These are phyloP conservation scores for Waitea zeae DNA, from an alignment of 1,284 basidiomycete species.

Conservation along the genomic window DNA sequence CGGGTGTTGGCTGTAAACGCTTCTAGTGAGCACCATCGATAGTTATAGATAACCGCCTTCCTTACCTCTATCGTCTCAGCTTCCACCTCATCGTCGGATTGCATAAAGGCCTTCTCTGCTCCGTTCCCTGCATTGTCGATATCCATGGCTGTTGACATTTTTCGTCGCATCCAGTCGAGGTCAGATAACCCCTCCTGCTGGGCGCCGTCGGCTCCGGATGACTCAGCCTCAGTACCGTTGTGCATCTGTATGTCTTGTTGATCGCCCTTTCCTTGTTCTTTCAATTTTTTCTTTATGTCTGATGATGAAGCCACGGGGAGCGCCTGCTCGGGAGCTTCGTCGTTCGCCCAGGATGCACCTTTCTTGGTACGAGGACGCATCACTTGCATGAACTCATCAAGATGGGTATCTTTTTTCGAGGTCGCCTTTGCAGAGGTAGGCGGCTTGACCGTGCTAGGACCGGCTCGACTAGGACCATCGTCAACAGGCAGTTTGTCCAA, in stretches of 20 bases:
- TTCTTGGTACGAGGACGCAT: conserved; percentile 44
- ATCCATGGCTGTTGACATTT: conserved; percentile 36
- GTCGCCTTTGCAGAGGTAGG: conserved; percentile 8
- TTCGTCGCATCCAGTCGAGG: conserved; percentile 59
- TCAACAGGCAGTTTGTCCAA: conserved; percentile 22
- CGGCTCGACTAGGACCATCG: conserved; percentile 3
- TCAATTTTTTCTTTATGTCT: no score
- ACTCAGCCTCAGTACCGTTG: conserved; percentile 12
- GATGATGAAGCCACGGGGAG: conserved; percentile 3
- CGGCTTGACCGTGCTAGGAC: conserved; percentile 5
- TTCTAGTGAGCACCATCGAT: no score
- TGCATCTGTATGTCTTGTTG: not conserved
- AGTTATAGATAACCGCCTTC: no score
- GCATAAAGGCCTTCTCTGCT: conserved; percentile 34
- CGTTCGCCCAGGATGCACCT: conserved; percentile 54
- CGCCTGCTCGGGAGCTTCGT: conserved; percentile 12
- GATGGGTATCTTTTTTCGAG: conserved; percentile 17
- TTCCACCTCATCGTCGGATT: conserved; percentile 35
- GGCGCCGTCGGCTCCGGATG: conserved; percentile 5
- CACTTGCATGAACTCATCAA: conserved; percentile 43
- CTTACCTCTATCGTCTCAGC: conserved; percentile 5
- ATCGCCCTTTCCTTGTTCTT: no score
- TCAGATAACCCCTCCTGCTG: conserved; percentile 28
- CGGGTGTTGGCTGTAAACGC: no score
- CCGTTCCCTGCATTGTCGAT: no score